A percentile compares a stretch with the other conserved stretches of the same genome.
phyloP scores from a whole-genome alignment of 495 filamentous ascomycete species.

The Choiromyces venosus region DNA sequence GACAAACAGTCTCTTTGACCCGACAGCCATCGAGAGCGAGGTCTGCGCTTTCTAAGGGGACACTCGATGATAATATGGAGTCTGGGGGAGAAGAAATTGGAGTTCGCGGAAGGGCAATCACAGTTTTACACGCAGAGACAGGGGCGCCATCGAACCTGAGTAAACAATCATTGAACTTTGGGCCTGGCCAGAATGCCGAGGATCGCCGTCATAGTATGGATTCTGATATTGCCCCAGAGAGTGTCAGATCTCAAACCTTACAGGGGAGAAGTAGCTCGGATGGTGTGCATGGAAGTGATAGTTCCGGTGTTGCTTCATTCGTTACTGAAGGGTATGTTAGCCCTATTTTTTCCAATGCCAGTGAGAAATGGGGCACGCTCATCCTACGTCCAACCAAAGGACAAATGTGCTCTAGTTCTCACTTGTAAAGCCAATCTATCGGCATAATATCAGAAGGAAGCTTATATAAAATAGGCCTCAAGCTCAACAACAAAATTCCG shows the following conservation, averaged over 20 bases:
- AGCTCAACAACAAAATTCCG: background rate
- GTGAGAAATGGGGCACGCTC: background rate
- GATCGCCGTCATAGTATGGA: background rate
- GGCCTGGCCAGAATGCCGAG: background rate
- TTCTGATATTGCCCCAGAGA: background rate
- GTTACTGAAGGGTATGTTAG: constrained; percentile 18
- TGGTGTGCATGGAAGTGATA: background rate
- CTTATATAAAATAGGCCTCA: background rate
- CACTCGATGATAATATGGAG: constrained; percentile 47
- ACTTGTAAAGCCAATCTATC: background rate
- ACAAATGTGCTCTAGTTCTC: background rate
- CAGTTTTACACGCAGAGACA: constrained; percentile 49
- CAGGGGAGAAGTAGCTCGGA: constrained; percentile 2
- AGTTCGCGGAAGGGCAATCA: constrained; percentile 55
- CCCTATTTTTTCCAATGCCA: background rate
- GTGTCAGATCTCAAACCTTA: background rate
- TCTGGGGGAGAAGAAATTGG: constrained; percentile 51
- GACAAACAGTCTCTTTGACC: constrained; percentile 23
- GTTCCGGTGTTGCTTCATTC: constrained; percentile 11
- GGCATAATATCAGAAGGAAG: background rate
- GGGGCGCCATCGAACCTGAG: constrained; percentile 4
- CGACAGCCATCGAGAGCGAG: constrained; percentile 41
- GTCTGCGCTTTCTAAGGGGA: constrained; percentile 50
- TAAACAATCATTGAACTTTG: background rate
- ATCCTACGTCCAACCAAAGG: background rate